These are phyloP conservation scores for Nemania abortiva DNA, from an alignment of 2,329 filamentous ascomycete genomes.

Conservation along the genomic window DNA sequence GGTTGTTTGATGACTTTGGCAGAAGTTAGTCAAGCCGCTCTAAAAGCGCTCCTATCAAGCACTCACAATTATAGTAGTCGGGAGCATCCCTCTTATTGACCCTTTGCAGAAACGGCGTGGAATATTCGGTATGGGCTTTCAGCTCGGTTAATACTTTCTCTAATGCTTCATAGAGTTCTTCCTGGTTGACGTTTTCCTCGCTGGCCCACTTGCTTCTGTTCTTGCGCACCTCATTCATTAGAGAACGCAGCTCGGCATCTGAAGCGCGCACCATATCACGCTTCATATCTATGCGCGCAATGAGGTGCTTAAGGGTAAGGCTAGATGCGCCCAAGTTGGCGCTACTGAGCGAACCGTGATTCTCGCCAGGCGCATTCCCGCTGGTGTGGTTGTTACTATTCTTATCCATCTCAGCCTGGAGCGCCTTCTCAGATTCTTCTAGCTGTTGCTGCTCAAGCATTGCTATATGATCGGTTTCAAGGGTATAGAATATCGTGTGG, in stretches of 20 bases:
- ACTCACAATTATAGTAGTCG: slow-evolving; percentile 90
- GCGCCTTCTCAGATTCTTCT: slow-evolving; percentile 94
- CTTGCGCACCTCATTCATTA: slow-evolving; percentile 98
- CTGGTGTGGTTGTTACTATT: slow-evolving; percentile 65
- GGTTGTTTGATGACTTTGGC: slow-evolving; percentile 89
- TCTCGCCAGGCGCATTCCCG: slow-evolving; percentile 66
- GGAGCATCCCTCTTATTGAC: slow-evolving; percentile 98
- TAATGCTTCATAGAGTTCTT: slow-evolving; percentile 95
- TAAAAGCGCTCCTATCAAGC: slow-evolving; percentile 28
- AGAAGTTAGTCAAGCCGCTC: slow-evolving; percentile 35
- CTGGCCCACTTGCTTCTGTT: slow-evolving; percentile 99
- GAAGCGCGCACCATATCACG: slow-evolving; percentile 90
- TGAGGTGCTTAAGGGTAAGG: slow-evolving; percentile 95
- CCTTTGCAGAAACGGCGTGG: slow-evolving; percentile 91
- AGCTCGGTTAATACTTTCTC: slow-evolving; percentile 98
- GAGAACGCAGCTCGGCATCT: slow-evolving; percentile 87
- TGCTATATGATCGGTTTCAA: slow-evolving; percentile 93
- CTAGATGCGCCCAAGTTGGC: slow-evolving; percentile 96
- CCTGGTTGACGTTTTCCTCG: slow-evolving; percentile 96
- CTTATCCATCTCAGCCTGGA: slow-evolving; percentile 93
- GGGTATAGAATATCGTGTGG: slow-evolving; percentile 92
- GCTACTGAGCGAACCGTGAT: slow-evolving; percentile 90
- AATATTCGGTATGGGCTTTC: slow-evolving; percentile 97
- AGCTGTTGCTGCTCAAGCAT: slow-evolving; percentile 98
- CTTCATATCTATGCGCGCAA: slow-evolving; percentile 94